Evolutionary conservation across 306 rosid genomes (phyloP), one percentile per base, ranked within the genome.

Genomic region (Macrotyloma uniflorum): DNA sequence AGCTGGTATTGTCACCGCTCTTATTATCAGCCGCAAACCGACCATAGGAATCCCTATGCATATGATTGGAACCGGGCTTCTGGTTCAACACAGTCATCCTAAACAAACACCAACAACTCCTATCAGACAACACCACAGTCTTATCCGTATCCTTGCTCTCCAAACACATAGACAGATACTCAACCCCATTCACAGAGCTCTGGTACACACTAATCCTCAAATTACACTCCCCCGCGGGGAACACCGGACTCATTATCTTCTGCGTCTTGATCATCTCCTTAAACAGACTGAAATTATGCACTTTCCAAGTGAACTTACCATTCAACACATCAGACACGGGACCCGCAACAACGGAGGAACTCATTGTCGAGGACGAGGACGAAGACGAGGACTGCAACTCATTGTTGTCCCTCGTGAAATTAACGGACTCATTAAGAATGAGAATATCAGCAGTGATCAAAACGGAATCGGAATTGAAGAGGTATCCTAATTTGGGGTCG

Each of bases 261-360:
- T 96, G 99, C 3, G 96, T 86, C 84, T 90, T 96, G 15, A 96
- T 90, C 98, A 96, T 93, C 23, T 91, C 99, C 91, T 79, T 96
- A 22, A 96, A 96, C 77, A 96, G 74, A 81, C 97, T 91, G 71
- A 93, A 93, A 80, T 96, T 96, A 55, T 91, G 97, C 71, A 96
- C 99, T 81, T 91, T 96, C 99, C 99, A 96, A 76, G 99, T 96
- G 87, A 96, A 96, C 83, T 96, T 96, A 5, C 99, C 99, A 69
- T 96, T 96, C 89, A 90, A 59, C 42, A 88, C 96, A 50, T 96
- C 98, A 1, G 91, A 85, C 36, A 81, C 93, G 0, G 99, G 97
- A 1, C 90, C 70, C 7, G 91, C 83, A 59, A 78, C 97, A 5
- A 77, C 97, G 5, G 97, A 87, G 1, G 91, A 61, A 16, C 42